Base-by-base conservation (phyloP, 2,329 filamentous ascomycete genomes). In the Apiospora marii region DNA sequence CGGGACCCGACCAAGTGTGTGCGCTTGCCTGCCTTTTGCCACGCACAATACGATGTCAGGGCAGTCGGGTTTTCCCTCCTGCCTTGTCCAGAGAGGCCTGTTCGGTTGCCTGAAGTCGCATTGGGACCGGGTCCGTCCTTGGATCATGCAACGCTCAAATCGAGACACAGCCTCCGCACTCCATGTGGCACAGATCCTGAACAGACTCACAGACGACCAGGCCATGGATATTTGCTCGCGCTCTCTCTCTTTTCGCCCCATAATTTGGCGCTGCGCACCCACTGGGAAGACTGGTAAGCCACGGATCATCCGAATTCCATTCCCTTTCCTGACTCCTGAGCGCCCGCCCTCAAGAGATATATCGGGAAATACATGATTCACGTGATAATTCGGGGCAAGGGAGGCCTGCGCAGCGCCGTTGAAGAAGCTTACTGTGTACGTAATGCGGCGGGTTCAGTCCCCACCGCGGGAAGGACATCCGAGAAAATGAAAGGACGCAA, bases 161-260 rank as follows among this genome's bases (percentile, higher is more conserved):
- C 58, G 58, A 64, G 58, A 64, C 58, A 64, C 58, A 64, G 58
- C 58, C 58, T 64, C 58, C 58, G 58, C 53, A 61, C 53, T 61
- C 53, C 53, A 61, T 61, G 58, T 64, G 58, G 58, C 58, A 64
- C 58, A 64, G 58, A 27, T 24, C 7, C 22, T 49, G 48, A 49
- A 30, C 27, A 49, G n/a, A n/a, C n/a, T n/a, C n/a, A n/a, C n/a
- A n/a, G 10, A 49, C 10, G 19, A 48, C 19, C 46, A 48, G 46
- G 46, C 46, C 48, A 49, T n/a, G 48, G n/a, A 8, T 22, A 19
- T 48, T 48, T 4, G 8, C 16, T 41, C 37, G 37, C 10, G 1
- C n/a, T 8, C 44, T 48, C 10, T 48, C 44, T 22, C 16, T 49
- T 49, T 49, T 49, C 48, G 49, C 49, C 49, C 49, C 49, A 51